Conservation (phyloP, 805 yeast genomes). For the Tetrapisispora iriomotensis region DNA sequence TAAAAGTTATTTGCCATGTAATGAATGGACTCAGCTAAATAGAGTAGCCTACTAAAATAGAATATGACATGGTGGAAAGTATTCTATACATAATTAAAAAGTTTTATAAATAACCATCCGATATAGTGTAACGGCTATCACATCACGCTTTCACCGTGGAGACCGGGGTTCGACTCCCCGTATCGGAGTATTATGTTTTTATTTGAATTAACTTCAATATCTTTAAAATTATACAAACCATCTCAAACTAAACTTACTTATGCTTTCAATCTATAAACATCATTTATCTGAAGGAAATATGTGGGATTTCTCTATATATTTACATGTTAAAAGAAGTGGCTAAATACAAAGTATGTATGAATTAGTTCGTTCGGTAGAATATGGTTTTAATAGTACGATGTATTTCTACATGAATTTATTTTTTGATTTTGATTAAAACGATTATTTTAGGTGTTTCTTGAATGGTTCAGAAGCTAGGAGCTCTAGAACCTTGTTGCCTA, state of each 20-base stretch:
- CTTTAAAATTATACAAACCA: no score
- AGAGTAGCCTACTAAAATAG: no score
- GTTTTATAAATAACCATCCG: not conserved
- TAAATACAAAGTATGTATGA: no score
- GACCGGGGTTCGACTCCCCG: constrained; percentile 8
- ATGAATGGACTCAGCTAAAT: no score
- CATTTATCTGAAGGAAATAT: no score
- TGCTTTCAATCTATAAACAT: no score
- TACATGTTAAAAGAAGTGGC: no score
- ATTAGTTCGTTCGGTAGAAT: not conserved
- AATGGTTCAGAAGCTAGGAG: constrained; percentile 64
- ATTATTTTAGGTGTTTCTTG: constrained; percentile 35
- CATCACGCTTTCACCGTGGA: constrained; percentile 7
- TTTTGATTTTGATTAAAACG: not conserved
- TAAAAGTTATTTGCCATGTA: no score
- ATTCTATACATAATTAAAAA: not conserved
- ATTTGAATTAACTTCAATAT: not conserved
- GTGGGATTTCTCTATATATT: no score
- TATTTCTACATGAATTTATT: not conserved
- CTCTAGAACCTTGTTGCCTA: constrained; percentile 51
- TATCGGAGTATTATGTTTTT: constrained; percentile 3
- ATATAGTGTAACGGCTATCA: constrained; percentile 8
- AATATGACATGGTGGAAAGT: no score
- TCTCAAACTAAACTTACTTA: no score
- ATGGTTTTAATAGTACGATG: no score